Conservation (phyloP, 2,329 filamentous ascomycete genomes). For the Didymella pomorum region DNA sequence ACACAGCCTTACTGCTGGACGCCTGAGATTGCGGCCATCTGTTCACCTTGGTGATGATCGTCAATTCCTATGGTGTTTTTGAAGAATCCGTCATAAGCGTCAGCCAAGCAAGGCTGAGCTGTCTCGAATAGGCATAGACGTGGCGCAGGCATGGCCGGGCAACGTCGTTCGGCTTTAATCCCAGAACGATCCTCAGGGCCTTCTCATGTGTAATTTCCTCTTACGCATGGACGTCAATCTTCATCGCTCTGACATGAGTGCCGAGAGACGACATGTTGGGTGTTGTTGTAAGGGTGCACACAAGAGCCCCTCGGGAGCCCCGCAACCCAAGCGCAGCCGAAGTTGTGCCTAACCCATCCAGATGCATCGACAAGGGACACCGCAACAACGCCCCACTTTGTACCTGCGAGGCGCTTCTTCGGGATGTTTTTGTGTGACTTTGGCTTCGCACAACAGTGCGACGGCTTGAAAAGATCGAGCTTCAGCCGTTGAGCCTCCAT, state of each 20-base stretch:
- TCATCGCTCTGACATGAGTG: neutral
- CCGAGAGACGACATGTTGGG: neutral
- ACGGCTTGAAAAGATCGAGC: conserved; percentile 19
- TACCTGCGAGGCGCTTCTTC: conserved; percentile 31
- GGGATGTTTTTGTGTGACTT: conserved; percentile 27
- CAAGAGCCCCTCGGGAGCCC: neutral
- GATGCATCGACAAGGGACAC: conserved; percentile 21
- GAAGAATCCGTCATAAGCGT: conserved; percentile 30
- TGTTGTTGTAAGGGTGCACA: neutral
- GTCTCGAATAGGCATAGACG: conserved; percentile 11
- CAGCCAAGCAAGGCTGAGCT: conserved; percentile 21
- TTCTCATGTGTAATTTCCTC: neutral
- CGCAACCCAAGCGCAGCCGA: conserved; percentile 26
- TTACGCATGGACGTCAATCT: neutral
- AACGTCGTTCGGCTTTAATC: neutral
- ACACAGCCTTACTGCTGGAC: conserved; percentile 22
- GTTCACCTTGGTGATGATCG: conserved; percentile 10
- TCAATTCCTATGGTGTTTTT: conserved; percentile 20
- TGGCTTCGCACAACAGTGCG: conserved; percentile 26
- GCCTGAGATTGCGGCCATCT: conserved; percentile 20
- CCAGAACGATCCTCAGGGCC: neutral
- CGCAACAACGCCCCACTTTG: conserved; percentile 26
- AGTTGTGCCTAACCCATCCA: conserved; percentile 27
- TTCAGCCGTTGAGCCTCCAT: neutral
- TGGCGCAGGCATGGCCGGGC: conserved; percentile 10